Evolutionary conservation across 495 filamentous ascomycete species (phyloP).

Genomic region (Aspergillus panamensis): DNA sequence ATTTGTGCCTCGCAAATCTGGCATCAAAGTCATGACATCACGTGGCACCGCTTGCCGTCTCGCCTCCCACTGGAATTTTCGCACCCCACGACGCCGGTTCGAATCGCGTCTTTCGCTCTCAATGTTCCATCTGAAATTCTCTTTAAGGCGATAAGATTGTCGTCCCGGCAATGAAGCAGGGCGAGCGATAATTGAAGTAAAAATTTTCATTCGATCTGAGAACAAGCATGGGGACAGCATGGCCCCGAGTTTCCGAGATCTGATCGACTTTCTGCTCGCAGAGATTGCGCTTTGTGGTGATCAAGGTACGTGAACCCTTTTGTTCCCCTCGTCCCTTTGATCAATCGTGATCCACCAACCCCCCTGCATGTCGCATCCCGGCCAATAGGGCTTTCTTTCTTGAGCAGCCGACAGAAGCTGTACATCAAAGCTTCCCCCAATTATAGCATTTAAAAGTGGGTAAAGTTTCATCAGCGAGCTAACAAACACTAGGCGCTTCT

Average conservation of each 20-base stretch:
- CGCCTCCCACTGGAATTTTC: slow-evolving; percentile 7
- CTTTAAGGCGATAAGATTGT: slow-evolving; percentile 2
- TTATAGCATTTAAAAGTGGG: background rate
- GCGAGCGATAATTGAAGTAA: background rate
- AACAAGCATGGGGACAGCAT: slow-evolving; percentile 41
- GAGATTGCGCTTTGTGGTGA: slow-evolving; percentile 69
- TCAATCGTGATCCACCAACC: slow-evolving; percentile 6
- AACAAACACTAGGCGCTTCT: slow-evolving; percentile 36
- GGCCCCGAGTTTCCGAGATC: slow-evolving; percentile 61
- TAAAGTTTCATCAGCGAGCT: background rate
- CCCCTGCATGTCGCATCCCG: slow-evolving; percentile 14
- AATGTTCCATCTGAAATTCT: slow-evolving; percentile 3
- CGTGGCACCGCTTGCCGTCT: slow-evolving; percentile 14
- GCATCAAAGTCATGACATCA: slow-evolving; percentile 6
- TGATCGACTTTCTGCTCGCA: slow-evolving; percentile 66
- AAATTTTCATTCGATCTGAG: background rate
- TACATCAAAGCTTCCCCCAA: background rate
- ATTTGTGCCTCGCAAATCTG: background rate
- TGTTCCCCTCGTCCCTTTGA: slow-evolving; percentile 13
- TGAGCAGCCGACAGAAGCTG: background rate
- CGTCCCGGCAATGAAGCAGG: slow-evolving; percentile 11
- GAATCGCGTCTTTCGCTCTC: slow-evolving; percentile 32
- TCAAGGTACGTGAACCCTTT: slow-evolving; percentile 56
- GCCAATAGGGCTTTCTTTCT: slow-evolving; percentile 7
- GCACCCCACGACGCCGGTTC: slow-evolving; percentile 31